Conservation (phyloP, 2,329 filamentous ascomycete species). For the Monilinia fructigena region DNA sequence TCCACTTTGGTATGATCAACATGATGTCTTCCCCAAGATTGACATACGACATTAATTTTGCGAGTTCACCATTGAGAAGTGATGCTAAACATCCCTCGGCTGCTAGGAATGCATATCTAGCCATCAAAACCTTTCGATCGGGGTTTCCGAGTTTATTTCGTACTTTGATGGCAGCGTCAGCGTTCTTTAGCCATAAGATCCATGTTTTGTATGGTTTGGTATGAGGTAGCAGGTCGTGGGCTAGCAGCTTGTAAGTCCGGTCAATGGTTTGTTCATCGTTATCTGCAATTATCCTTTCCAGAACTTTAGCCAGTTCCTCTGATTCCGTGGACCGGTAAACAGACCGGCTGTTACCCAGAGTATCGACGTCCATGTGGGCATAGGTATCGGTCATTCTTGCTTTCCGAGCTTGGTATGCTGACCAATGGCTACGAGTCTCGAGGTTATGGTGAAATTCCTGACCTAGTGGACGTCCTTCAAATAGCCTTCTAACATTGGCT, state of each 20-base stretch:
- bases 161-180: not conserved
- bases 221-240: not conserved
- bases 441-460: not conserved
- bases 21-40: not conserved
- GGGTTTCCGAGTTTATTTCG: not conserved
- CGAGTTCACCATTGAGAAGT: conserved; percentile 8
- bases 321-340: not conserved
- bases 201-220: not conserved
- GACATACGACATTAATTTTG: not conserved
- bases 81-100: conserved; percentile 4
- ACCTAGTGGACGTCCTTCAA: conserved; percentile 14
- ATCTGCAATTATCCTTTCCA: not conserved
- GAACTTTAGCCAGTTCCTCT: not conserved
- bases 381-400: not conserved
- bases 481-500: conserved; percentile 5
- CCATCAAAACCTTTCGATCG: not conserved
- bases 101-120: conserved; percentile 7
- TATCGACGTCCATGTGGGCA: not conserved
- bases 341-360: not conserved
- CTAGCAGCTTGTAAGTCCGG: not conserved
- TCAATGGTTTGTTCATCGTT: conserved; percentile 4
- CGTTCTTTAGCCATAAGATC: conserved; percentile 18
- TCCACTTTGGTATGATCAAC: not conserved
- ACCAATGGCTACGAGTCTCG: not conserved
- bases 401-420: conserved; percentile 2